Conservation (phyloP, 495 filamentous ascomycete genomes). For the Penicillium argentinense region DNA sequence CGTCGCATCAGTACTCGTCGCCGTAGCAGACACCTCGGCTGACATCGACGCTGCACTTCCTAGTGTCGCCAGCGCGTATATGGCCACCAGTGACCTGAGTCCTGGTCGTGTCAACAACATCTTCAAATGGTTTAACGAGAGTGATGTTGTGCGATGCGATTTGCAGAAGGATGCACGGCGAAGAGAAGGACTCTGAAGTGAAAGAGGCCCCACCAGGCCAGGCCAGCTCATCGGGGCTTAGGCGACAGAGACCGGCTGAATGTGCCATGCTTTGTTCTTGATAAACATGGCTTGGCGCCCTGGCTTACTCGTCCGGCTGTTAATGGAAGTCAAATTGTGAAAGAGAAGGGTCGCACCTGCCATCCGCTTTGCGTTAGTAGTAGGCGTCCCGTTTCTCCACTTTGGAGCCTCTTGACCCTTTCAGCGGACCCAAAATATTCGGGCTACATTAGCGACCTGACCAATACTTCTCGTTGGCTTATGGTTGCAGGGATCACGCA, state of each 20-base stretch:
- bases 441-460: no score
- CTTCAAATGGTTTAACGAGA: neutral
- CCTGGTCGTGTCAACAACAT: slow-evolving; percentile 9
- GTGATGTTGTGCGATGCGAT: neutral
- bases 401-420: no score
- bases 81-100: slow-evolving; percentile 8
- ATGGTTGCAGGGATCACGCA: no score
- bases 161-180: neutral
- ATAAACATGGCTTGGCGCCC: neutral
- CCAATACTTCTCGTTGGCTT: no score
- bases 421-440: no score
- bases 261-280: neutral
- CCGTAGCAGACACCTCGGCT: neutral
- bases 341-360: no score
- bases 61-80: slow-evolving; percentile 5
- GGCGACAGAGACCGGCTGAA: slow-evolving; percentile 1
- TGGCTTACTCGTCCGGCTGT: no score
- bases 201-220: neutral
- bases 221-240: slow-evolving; percentile 1
- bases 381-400: no score
- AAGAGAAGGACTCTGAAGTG: neutral
- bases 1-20: slow-evolving; percentile 4
- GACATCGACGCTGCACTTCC: slow-evolving; percentile 1
- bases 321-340: no score
- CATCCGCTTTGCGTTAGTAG: no score